Evolutionary conservation across 768 basidiomycete genomes (phyloP), one percentile per base, ranked within the genome.

Genomic region (Cantharellus cinnabarinus): DNA sequence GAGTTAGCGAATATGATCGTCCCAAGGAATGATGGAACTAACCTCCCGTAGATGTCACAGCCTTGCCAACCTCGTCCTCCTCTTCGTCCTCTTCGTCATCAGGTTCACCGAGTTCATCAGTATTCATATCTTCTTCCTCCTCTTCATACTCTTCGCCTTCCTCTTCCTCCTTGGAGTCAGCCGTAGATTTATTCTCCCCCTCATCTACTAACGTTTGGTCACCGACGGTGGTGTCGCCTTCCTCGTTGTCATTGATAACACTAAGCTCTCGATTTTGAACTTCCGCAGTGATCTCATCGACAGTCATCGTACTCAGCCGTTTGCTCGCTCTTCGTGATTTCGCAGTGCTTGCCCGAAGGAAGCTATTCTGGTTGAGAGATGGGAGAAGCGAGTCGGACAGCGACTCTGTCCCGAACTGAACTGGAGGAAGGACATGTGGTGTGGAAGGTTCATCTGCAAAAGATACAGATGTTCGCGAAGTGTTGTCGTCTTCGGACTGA

Each of bases 221-320:
- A 40, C 15, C 14, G 38, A 5, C 38, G 56, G 41, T 42, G 10
- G 52, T 54, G 52, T 67, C 67, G 51, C 72, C 73, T 10, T 67
- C 70, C 15, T 75, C 78, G 38, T 75, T 72, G 35, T 75, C 66
- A 2, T 71, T 72, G 20, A 72, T 75, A 34, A 71, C 72, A 4
- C 71, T 70, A 14, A 65, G 64, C n/a, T 63, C 63, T 15, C 73
- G 64, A 60, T 73, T 74, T 68, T 85, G 94, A 4, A 99, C 86
- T 66, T 94, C 86, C 5, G 89, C 91, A 0, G 95, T 97, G 65
- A 99, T 95, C 71, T 99, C 90, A 66, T 99, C 94, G 34, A 99
- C 88, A 0, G 94, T 99, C 10, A 54, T 7, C 4, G 89, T 89
- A 66, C 94, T 90, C 0, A 85, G 86, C 42, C 78, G 75, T 65